Percentiles rank a stretch among this genome's conserved stretches.
Evolutionary conservation across 2,329 filamentous ascomycete species (phyloP).

Genomic region (Penicillium aurantiogriseum): DNA sequence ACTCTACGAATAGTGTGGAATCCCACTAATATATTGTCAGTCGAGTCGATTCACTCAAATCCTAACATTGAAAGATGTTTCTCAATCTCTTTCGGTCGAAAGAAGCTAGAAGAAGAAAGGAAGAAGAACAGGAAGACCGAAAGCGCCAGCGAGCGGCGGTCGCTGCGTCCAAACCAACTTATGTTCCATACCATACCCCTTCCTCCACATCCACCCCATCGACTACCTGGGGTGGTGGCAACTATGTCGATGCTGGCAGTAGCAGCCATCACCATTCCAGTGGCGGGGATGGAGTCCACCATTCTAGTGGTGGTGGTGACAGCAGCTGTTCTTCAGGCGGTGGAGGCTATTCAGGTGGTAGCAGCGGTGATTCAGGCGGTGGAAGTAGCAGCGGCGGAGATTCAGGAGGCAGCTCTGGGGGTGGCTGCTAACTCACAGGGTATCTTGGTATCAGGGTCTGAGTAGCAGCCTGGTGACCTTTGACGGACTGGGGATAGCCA

Average conservation of each 20-base stretch:
- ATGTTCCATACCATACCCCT: background rate
- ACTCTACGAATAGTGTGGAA: background rate
- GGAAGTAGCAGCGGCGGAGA: background rate
- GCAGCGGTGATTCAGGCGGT: background rate
- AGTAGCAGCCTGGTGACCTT: background rate
- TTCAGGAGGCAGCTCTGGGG: background rate
- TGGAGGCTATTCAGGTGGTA: background rate
- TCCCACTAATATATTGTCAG: background rate
- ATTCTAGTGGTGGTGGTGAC: background rate
- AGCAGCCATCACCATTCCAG: background rate
- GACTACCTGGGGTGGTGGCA: background rate
- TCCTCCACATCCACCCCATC: background rate
- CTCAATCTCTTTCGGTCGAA: background rate
- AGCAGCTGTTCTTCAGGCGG: background rate
- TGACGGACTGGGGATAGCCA: background rate
- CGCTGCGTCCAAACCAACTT: background rate
- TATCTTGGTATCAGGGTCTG: background rate
- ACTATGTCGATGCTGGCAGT: background rate
- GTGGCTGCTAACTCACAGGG: background rate
- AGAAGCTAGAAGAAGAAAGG: background rate
- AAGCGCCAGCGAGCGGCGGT: background rate
- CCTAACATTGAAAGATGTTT: background rate
- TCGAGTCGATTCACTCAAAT: background rate
- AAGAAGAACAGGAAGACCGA: background rate
- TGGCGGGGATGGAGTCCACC: too few relatives aligned